Percentiles rank a stretch among this genome's conserved stretches.
phyloP scores from a whole-genome alignment of 1,284 basidiomycete species.

The Mycena sp. region DNA sequence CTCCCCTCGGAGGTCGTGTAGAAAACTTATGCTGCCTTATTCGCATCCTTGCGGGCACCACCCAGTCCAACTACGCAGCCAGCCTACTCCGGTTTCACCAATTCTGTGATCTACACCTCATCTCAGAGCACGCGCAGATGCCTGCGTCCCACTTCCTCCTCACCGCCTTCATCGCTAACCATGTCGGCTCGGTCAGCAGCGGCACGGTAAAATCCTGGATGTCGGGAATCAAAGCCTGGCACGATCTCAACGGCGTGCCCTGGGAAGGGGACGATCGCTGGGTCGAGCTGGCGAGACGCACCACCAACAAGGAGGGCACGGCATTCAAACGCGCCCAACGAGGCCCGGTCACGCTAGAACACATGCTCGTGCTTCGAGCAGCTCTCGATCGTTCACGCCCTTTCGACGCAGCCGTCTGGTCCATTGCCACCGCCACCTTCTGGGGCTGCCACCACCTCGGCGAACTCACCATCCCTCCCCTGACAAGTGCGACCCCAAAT shows the following conservation, averaged over 20 bases:
- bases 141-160: slow-evolving; percentile 34
- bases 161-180: slow-evolving; percentile 28
- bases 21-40: background rate
- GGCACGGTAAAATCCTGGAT: too few relatives aligned
- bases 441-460: too few relatives aligned
- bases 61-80: slow-evolving; percentile 30
- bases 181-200: too few relatives aligned
- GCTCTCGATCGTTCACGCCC: slow-evolving; percentile 37
- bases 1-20: background rate
- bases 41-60: slow-evolving; percentile 13
- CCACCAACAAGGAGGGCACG: slow-evolving; percentile 28
- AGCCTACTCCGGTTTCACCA: slow-evolving; percentile 37
- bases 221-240: too few relatives aligned
- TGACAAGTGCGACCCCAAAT: background rate
- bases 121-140: slow-evolving; percentile 29
- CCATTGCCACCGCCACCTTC: slow-evolving; percentile 31
- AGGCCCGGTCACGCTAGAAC: too few relatives aligned
- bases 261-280: slow-evolving; percentile 1
- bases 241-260: slow-evolving; percentile 37
- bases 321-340: slow-evolving; percentile 4
- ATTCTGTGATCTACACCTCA: too few relatives aligned
- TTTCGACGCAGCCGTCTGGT: slow-evolving; percentile 37
- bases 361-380: slow-evolving; percentile 29
- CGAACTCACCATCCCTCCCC: slow-evolving; percentile 1
- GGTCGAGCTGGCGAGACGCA: slow-evolving; percentile 1